Evolutionary conservation across 2,329 filamentous ascomycete genomes (phyloP), one percentile per base, ranked within the genome.

Genomic region (Nemania sp.): DNA sequence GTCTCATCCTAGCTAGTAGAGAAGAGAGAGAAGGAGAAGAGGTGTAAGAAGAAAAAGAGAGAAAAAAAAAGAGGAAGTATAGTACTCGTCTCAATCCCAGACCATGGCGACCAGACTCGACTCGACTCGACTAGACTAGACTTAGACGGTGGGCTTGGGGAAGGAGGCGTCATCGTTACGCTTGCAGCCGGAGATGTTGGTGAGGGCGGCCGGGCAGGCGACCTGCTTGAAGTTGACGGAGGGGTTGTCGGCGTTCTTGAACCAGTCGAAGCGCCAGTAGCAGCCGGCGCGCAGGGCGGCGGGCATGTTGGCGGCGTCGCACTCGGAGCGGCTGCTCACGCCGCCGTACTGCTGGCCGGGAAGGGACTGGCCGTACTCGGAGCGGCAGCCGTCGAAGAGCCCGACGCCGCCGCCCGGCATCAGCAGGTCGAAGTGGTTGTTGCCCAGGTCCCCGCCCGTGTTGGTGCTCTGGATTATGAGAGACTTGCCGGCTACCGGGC

Each of bases 391-490:
- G 65, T 81, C 76, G 71, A 76, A 82, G 61, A 77, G 72, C 42
- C 82, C 82, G 15, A 81, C 77, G 32, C 81, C 81, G 59, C 81
- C 80, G 9, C 80, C 81, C 3, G 77, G 77, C 39, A 79, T 77
- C 70, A 77, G 54, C 20, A 84, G 63, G 72, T 84, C 81, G 68
- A 84, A 85, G 45, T 84, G 82, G 66, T 83, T 83, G 25, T 68
- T 65, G 35, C 76, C 77, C 3, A 84, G 74, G 70, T 84, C 82
- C 35, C 76, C 76, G 39, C 82, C 83, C 3, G 82, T 85, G 69
- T 86, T 86, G 4, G 82, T 85, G 17, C 81, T 78, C 65, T 86
- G 83, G 12, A 86, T 78, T 55, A 86, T 78, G 80, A 85, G 83
- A 51, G 77, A 80, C 74, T 86, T 85, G 42, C 82, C 82, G 20